Conservation (phyloP, 2,329 filamentous ascomycete species). For the Fusarium buxicola region DNA sequence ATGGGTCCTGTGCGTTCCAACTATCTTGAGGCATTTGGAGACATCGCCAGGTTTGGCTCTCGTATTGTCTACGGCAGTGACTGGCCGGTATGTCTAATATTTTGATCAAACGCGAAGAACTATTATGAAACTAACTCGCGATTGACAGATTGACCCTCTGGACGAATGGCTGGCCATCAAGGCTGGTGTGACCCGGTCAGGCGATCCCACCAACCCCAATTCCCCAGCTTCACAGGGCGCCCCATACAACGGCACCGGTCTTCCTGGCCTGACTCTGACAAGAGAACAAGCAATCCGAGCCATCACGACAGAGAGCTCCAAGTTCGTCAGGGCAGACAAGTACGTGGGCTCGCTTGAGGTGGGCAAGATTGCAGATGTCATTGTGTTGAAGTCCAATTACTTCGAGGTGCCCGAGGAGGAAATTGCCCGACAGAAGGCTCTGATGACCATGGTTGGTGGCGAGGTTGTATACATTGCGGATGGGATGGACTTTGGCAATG, state of each 20-base stretch:
- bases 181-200: constrained; percentile 29
- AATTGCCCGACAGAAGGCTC: constrained; percentile 32
- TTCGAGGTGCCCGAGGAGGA: constrained; percentile 33
- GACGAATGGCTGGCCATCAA: constrained; percentile 40
- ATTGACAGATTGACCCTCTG: constrained; percentile 30
- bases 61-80: constrained; percentile 32
- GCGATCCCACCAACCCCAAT: constrained; percentile 34
- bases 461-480: constrained; percentile 37
- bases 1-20: constrained; percentile 27
- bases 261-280: constrained; percentile 13
- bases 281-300: constrained; percentile 22
- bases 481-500: constrained; percentile 20
- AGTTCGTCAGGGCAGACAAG: constrained; percentile 31
- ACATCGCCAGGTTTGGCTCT: constrained; percentile 21
- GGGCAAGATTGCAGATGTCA: constrained; percentile 38
- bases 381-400: constrained; percentile 33
- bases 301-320: constrained; percentile 24
- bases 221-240: constrained; percentile 31
- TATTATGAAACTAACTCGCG: fast-evolving
- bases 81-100: constrained; percentile 30
- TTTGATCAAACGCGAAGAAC: fast-evolving
- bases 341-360: constrained; percentile 35
- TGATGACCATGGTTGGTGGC: constrained; percentile 40
- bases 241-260: constrained; percentile 21
- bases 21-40: constrained; percentile 44